phyloP scores from a whole-genome alignment of 2,329 filamentous ascomycete genomes.

The Penicillium rolfsii region DNA sequence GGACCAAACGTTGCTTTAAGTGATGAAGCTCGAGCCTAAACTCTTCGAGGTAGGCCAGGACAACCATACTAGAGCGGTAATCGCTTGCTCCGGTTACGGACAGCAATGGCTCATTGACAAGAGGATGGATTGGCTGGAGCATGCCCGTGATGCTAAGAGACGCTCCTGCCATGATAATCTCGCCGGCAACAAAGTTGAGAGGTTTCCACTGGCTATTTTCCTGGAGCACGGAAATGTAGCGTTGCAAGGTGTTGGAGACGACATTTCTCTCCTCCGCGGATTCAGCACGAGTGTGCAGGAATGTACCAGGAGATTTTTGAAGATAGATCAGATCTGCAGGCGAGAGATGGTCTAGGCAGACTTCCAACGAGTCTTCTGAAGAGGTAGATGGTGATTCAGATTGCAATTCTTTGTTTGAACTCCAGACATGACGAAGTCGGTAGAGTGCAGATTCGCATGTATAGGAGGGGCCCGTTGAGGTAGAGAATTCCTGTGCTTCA shows the following conservation, averaged over 20 bases:
- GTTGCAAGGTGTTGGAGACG: constrained; percentile 31
- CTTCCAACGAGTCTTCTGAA: constrained; percentile 30
- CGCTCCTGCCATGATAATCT: constrained; percentile 32
- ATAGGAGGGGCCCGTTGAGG: constrained; percentile 38
- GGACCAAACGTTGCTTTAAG: constrained; percentile 39
- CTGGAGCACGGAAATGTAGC: constrained; percentile 38
- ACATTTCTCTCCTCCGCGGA: constrained; percentile 9
- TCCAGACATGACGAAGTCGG: constrained; percentile 43
- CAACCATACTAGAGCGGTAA: constrained; percentile 29
- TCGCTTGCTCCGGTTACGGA: constrained; percentile 31
- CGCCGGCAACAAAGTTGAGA: constrained; percentile 25
- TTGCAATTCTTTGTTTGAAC: constrained; percentile 18
- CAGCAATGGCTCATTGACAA: constrained; percentile 45
- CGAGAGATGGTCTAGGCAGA: constrained; percentile 45
- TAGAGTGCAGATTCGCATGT: constrained; percentile 45
- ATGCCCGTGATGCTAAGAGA: constrained; percentile 31
- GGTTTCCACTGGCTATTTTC: constrained; percentile 38
- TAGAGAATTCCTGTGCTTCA: constrained; percentile 27
- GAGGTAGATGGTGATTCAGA: constrained; percentile 12
- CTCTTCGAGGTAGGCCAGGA: constrained; percentile 43
- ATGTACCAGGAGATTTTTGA: constrained; percentile 34
- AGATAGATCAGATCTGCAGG: constrained; percentile 38
- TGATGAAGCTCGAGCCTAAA: constrained; percentile 42
- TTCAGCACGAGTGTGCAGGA: constrained; percentile 24
- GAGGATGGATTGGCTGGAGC: constrained; percentile 43